Conservation (phyloP, 225 moss, liverwort and hornwort species). For the Neckera pumila region DNA sequence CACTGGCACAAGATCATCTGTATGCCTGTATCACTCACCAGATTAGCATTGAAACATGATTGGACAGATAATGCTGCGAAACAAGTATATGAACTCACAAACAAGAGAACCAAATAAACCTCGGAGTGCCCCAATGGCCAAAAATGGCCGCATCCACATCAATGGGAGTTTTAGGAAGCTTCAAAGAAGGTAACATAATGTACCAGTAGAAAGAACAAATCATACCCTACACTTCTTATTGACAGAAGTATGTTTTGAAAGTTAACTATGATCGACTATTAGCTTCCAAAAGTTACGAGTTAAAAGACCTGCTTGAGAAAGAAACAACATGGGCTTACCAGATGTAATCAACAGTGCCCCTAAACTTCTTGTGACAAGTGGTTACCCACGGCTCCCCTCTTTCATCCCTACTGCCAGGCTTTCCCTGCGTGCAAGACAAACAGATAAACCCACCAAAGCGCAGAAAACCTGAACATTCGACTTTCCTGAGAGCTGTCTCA, state of each 20-base stretch:
- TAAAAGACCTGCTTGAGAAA: background rate
- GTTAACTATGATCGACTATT: background rate
- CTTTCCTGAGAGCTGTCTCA: background rate
- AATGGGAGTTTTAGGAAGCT: background rate
- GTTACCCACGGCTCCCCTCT: constrained; percentile 83
- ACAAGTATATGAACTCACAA: background rate
- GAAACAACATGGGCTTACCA: constrained; percentile 40
- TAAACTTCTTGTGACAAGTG: constrained; percentile 60
- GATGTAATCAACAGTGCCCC: constrained; percentile 96
- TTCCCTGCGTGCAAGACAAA: constrained; percentile 38
- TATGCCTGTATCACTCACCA: constrained; percentile 57
- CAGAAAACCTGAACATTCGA: background rate
- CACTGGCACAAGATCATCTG: constrained; percentile 58
- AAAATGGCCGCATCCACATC: background rate
- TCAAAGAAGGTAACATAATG: background rate
- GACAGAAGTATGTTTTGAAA: background rate
- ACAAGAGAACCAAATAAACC: background rate
- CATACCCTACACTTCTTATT: background rate
- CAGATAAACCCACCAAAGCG: background rate
- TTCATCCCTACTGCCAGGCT: constrained; percentile 65
- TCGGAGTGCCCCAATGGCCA: background rate
- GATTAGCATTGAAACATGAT: background rate
- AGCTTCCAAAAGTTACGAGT: background rate
- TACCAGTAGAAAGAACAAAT: background rate
- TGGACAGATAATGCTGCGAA: background rate